Conservation (phyloP, 2,329 filamentous ascomycete genomes). For the Aspergillus puulaauensis region DNA sequence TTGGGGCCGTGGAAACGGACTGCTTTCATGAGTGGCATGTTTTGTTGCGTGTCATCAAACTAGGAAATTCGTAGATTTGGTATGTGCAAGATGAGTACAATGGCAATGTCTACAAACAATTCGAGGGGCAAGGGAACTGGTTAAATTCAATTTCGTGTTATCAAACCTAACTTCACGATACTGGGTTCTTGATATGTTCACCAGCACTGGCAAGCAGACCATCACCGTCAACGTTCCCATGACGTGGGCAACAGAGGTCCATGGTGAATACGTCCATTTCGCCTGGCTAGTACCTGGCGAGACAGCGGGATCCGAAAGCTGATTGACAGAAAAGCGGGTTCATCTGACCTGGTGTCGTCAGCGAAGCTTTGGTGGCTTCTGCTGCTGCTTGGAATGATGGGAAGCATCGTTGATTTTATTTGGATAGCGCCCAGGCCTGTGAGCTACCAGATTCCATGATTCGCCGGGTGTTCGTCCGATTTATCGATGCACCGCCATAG, state of each 20-base stretch:
- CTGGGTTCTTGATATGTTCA: background rate
- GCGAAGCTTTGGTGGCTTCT: slow-evolving; percentile 4
- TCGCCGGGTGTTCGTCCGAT: background rate
- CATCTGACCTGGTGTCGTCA: slow-evolving; percentile 8
- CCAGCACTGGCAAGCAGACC: background rate
- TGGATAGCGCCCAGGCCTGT: background rate
- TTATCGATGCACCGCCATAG: too few relatives aligned
- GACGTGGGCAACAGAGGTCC: background rate
- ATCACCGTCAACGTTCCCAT: background rate
- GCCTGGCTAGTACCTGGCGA: background rate
- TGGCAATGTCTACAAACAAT: background rate
- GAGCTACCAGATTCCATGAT: background rate
- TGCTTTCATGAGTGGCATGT: slow-evolving; percentile 24
- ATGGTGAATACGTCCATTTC: background rate
- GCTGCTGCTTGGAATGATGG: background rate
- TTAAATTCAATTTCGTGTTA: background rate
- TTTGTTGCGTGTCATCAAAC: background rate
- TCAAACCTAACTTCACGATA: background rate
- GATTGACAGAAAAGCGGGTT: background rate
- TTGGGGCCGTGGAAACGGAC: slow-evolving; percentile 36
- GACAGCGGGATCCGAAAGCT: background rate
- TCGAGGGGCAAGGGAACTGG: too few relatives aligned
- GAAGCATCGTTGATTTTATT: background rate
- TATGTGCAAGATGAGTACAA: background rate
- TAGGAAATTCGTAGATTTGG: background rate